phyloP scores from a whole-genome alignment of 805 yeast genomes.

The Starmerella apicola region DNA sequence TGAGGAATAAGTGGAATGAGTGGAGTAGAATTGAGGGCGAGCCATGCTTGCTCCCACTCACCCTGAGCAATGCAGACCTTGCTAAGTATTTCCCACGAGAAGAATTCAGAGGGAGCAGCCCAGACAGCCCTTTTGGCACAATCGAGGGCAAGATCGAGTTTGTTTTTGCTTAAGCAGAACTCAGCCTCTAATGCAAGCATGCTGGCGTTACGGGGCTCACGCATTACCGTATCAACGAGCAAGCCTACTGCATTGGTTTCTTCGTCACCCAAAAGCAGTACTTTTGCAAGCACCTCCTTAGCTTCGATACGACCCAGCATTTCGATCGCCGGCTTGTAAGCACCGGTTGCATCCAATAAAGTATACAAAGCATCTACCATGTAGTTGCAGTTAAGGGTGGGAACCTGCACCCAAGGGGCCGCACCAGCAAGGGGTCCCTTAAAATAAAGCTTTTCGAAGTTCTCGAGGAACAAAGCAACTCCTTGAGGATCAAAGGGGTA shows the following conservation, averaged over 20 bases:
- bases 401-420: conserved; percentile 53
- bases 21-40: conserved; percentile 64
- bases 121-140: conserved; percentile 50
- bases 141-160: conserved; percentile 44
- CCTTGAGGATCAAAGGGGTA: conserved; percentile 51
- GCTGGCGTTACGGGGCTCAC: conserved; percentile 43
- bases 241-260: conserved; percentile 38
- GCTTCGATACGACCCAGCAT: conserved; percentile 47
- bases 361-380: conserved; percentile 63
- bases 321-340: conserved; percentile 48
- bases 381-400: conserved; percentile 52
- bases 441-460: conserved; percentile 53
- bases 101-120: conserved; percentile 65
- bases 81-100: conserved; percentile 56
- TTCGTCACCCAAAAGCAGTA: conserved; percentile 32
- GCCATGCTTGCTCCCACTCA: conserved; percentile 48
- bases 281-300: conserved; percentile 32
- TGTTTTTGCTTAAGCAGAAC: conserved; percentile 43
- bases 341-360: conserved; percentile 51
- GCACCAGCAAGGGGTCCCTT: conserved; percentile 60
- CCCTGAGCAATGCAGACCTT: conserved; percentile 44
- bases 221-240: conserved; percentile 32
- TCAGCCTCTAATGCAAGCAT: conserved; percentile 51
- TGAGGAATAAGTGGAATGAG: conserved; percentile 40
- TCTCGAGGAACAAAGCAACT: conserved; percentile 45